A percentile compares a stretch with the other conserved stretches of the same genome.
Conservation (phyloP, 139 green algal species). For the Astrephomene gubernaculifera region DNA sequence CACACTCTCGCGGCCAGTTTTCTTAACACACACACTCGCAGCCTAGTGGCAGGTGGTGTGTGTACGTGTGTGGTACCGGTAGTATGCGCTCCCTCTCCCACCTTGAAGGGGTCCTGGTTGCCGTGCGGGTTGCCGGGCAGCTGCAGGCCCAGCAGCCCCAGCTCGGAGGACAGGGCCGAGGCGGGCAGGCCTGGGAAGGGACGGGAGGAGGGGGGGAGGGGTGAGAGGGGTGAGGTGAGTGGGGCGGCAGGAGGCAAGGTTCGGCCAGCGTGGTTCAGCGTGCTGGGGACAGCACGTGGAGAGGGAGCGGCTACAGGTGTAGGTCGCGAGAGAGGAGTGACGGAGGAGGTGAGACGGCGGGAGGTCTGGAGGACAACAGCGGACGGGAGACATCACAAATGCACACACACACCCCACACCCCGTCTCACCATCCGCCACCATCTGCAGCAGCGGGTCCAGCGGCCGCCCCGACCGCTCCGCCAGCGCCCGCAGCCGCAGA, state of each 20-base stretch:
- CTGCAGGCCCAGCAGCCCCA: constrained; percentile 7
- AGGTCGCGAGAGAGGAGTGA: too few species aligned
- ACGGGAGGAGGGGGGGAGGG: background rate
- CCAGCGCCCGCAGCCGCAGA: constrained; percentile 5
- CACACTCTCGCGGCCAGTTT: too few species aligned
- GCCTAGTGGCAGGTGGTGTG: too few species aligned
- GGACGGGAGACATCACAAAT: too few species aligned
- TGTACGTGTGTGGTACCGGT: too few species aligned
- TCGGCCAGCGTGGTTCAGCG: too few species aligned
- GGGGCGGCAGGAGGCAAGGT: too few species aligned
- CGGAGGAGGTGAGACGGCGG: background rate
- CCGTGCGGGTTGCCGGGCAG: background rate
- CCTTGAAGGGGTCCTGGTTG: constrained; percentile 17
- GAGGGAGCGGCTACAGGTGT: background rate
- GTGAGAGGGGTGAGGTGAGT: background rate
- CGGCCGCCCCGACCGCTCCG: constrained; percentile 19
- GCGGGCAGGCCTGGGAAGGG: background rate
- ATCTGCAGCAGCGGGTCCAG: constrained; percentile 37
- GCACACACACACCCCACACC: background rate
- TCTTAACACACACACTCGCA: too few species aligned
- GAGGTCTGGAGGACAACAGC: too few species aligned
- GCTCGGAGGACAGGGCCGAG: background rate
- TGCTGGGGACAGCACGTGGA: background rate
- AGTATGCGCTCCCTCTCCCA: background rate
- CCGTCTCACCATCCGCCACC: constrained; percentile 23